phyloP scores from a whole-genome alignment of 2,329 filamentous ascomycete genomes.

The Nemania serpens region DNA sequence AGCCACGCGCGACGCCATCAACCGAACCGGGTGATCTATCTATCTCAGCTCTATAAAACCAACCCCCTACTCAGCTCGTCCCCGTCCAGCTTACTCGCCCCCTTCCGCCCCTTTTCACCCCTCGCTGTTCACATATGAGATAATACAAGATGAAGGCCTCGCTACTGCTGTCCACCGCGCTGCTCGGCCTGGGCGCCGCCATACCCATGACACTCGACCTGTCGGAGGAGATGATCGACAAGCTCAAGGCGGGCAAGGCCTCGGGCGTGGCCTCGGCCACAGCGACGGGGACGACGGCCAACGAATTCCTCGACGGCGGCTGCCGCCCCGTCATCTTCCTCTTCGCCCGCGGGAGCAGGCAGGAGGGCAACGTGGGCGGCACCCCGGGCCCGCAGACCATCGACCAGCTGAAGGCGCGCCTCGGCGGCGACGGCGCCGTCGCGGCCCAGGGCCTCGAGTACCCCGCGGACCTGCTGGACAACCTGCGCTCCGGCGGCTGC shows the following conservation, averaged over 20 bases:
- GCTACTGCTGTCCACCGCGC: slow-evolving; percentile 17
- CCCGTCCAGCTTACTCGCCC: background rate
- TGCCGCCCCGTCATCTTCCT: slow-evolving; percentile 47
- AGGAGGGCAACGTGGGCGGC: slow-evolving; percentile 45
- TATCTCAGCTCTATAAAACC: background rate
- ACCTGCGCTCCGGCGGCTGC: slow-evolving; percentile 39
- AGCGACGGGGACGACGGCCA: slow-evolving; percentile 32
- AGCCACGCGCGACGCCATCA: background rate
- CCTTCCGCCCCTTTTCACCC: background rate
- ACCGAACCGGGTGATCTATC: too few species aligned
- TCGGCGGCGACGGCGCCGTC: slow-evolving; percentile 25
- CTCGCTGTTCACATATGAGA: background rate
- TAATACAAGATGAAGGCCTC: slow-evolving; percentile 30
- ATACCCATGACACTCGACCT: slow-evolving; percentile 29
- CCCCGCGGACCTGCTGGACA: slow-evolving; percentile 33
- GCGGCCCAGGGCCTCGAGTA: slow-evolving; percentile 38
- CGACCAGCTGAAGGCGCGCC: slow-evolving; percentile 53
- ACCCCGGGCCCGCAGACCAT: slow-evolving; percentile 49
- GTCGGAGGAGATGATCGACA: slow-evolving; percentile 19
- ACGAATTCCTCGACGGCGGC: slow-evolving; percentile 44
- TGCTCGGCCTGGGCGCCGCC: slow-evolving; percentile 24
- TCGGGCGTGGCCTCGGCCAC: slow-evolving; percentile 1
- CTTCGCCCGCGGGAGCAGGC: slow-evolving; percentile 47
- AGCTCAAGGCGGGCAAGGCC: slow-evolving; percentile 20
- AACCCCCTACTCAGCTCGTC: background rate